Conservation (phyloP, 129 eudicot genomes). For the Flaveria brownii region DNA sequence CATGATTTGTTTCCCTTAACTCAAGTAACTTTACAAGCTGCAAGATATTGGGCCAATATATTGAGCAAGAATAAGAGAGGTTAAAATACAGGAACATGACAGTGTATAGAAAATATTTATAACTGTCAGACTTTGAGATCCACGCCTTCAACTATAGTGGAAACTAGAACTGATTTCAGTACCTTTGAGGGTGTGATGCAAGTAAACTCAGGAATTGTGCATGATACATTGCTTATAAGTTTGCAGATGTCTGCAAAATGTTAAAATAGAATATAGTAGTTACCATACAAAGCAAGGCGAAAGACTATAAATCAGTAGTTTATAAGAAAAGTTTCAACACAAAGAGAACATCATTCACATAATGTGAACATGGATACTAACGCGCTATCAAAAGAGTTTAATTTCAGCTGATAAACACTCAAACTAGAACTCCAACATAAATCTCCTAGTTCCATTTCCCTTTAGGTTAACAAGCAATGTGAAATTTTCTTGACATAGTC, state of each 20-base stretch:
- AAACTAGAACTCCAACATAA: neutral
- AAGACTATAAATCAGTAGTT: neutral
- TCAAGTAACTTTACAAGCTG: conserved; percentile 99
- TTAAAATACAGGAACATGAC: conserved; percentile 20
- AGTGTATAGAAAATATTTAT: neutral
- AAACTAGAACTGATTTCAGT: neutral
- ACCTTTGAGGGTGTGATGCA: conserved; percentile 94
- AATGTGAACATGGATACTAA: neutral
- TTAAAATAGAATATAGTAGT: neutral
- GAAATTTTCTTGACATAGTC: neutral
- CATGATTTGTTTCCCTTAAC: conserved; percentile 91
- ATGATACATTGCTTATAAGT: conserved; percentile 70
- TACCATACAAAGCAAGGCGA: neutral
- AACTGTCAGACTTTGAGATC: neutral
- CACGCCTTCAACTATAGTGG: conserved; percentile 18
- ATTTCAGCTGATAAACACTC: neutral
- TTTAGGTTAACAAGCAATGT: neutral
- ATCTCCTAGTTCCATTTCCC: neutral
- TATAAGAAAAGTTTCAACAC: neutral
- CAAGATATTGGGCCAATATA: conserved; percentile 19
- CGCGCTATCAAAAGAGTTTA: neutral
- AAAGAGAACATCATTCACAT: neutral
- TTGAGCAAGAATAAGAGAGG: neutral
- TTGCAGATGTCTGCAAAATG: conserved; percentile 71
- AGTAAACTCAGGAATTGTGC: conserved; percentile 94